Evolutionary conservation across 495 filamentous ascomycete species (phyloP).

Genomic region (Aspergillus baeticus): DNA sequence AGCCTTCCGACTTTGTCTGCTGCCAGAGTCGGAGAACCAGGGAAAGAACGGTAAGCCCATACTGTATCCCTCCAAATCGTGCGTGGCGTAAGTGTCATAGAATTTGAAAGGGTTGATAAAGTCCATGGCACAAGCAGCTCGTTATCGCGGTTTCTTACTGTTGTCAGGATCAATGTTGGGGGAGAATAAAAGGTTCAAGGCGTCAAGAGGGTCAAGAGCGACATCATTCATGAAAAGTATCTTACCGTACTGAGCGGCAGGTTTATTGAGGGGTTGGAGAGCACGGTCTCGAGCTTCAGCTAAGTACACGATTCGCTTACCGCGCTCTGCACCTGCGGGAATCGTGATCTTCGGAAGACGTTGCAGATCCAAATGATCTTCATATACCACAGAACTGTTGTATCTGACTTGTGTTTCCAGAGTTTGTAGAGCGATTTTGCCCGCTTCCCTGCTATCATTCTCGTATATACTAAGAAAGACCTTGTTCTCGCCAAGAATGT

Average conservation of each 20-base stretch:
- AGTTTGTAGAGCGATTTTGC: slow-evolving; percentile 39
- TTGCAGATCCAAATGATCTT: slow-evolving; percentile 51
- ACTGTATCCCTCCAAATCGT: slow-evolving; percentile 69
- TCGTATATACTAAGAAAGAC: slow-evolving; percentile 62
- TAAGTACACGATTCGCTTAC: slow-evolving; percentile 72
- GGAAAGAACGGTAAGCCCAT: slow-evolving; percentile 73
- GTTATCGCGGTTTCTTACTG: slow-evolving; percentile 56
- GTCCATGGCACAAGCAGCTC: slow-evolving; percentile 77
- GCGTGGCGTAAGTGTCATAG: slow-evolving; percentile 79
- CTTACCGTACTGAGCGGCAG: slow-evolving; percentile 56
- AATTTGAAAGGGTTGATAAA: slow-evolving; percentile 75
- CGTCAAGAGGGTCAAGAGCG: slow-evolving; percentile 67
- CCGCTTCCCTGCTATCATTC: slow-evolving; percentile 61
- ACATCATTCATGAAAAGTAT: slow-evolving; percentile 78
- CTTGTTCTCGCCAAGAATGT: slow-evolving; percentile 55
- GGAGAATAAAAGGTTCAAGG: slow-evolving; percentile 70
- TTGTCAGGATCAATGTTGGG: slow-evolving; percentile 57
- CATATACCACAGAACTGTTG: slow-evolving; percentile 52
- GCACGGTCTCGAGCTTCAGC: slow-evolving; percentile 76
- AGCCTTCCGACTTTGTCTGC: slow-evolving; percentile 55
- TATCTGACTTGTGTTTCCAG: slow-evolving; percentile 46
- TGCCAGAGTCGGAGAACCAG: slow-evolving; percentile 64
- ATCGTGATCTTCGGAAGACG: slow-evolving; percentile 55
- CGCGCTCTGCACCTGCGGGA: slow-evolving; percentile 59
- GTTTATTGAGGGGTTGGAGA: slow-evolving; percentile 58